phyloP scores from a whole-genome alignment of 2,329 filamentous ascomycete species.

The Zarea fungicola region DNA sequence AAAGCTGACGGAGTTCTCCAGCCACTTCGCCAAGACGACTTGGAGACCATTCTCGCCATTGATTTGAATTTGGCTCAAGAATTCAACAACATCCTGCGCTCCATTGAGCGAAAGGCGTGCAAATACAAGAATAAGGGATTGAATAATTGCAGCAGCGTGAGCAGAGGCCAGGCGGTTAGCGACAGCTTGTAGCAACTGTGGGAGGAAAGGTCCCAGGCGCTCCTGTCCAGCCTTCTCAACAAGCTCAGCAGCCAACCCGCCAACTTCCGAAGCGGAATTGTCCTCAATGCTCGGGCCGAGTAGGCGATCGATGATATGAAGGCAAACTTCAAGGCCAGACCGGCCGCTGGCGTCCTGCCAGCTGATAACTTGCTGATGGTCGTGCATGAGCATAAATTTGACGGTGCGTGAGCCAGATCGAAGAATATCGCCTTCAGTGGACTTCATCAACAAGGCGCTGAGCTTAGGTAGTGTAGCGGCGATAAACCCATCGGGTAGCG shows the following conservation, averaged over 20 bases:
- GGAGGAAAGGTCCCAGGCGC: conserved; percentile 81
- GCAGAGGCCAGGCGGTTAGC: conserved; percentile 79
- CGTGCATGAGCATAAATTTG: conserved; percentile 84
- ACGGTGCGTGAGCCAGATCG: conserved; percentile 80
- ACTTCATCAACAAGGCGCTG: conserved; percentile 73
- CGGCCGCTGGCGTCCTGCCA: conserved; percentile 79
- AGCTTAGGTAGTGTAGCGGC: conserved; percentile 82
- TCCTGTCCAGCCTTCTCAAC: conserved; percentile 94
- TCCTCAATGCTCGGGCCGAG: conserved; percentile 82
- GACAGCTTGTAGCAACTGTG: conserved; percentile 83
- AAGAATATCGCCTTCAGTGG: conserved; percentile 81
- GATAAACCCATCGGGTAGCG: conserved; percentile 82
- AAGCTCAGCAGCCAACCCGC: conserved; percentile 85
- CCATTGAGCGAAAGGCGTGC: conserved; percentile 81
- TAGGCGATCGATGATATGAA: conserved; percentile 88
- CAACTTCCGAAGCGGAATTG: conserved; percentile 91
- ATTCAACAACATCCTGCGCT: conserved; percentile 84
- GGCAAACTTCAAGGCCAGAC: conserved; percentile 78
- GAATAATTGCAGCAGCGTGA: conserved; percentile 82
- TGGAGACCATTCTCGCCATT: conserved; percentile 75
- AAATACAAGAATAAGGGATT: conserved; percentile 93
- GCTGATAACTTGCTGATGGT: conserved; percentile 80
- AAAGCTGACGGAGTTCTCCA: conserved; percentile 95
- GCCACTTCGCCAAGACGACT: conserved; percentile 88
- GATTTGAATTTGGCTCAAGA: conserved; percentile 80